phyloP scores from a whole-genome alignment of 768 basidiomycete genomes.

The Neoboletus magnificus region DNA sequence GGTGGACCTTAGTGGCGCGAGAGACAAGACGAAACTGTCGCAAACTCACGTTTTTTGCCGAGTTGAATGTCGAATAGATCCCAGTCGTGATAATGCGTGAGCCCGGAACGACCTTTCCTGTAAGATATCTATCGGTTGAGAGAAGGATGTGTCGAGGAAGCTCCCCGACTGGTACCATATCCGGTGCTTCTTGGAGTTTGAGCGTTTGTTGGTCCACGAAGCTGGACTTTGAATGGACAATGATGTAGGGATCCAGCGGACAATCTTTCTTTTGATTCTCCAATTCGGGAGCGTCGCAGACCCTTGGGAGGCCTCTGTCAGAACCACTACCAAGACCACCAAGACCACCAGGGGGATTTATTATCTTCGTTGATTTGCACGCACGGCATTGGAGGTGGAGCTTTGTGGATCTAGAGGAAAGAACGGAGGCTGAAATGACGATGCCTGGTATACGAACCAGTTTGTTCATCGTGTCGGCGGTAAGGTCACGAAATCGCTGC shows the following conservation, averaged over 20 bases:
- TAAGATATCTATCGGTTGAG: constrained; percentile 86
- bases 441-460: constrained; percentile 97
- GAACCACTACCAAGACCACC: constrained; percentile 87
- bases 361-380: constrained; percentile 75
- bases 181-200: constrained; percentile 97
- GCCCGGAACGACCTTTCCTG: constrained; percentile 92
- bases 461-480: constrained; percentile 91
- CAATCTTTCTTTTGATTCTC: constrained; percentile 93
- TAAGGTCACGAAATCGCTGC: constrained; percentile 90
- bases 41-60: constrained; percentile 70
- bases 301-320: constrained; percentile 80
- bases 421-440: constrained; percentile 93
- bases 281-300: constrained; percentile 76
- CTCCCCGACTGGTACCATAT: constrained; percentile 99
- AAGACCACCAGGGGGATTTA: constrained; percentile 74
- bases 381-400: constrained; percentile 91
- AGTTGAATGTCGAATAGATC: constrained; percentile 94
- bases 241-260: constrained; percentile 92
- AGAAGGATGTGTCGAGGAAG: constrained; percentile 93
- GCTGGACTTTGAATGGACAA: constrained; percentile 88
- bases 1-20: neutral
- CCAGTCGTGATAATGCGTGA: constrained; percentile 95
- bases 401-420: constrained; percentile 90
- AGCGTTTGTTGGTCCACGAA: constrained; percentile 96
- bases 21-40: neutral